Conservation (phyloP, 2,329 filamentous ascomycete species). For the Claviceps paspali region DNA sequence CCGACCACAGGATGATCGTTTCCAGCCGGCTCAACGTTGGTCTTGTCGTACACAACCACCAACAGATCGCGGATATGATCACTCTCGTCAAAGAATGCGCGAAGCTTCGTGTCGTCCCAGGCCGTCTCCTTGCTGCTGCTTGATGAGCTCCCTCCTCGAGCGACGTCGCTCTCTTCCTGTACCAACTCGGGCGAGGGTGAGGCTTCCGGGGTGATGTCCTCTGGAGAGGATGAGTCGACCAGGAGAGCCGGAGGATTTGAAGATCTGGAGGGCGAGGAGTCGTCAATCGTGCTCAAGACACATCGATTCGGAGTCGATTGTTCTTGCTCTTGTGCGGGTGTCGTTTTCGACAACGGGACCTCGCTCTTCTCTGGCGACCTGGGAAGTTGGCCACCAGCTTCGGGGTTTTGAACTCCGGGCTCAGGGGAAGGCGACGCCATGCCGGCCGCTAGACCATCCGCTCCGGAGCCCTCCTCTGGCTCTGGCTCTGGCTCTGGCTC, state of each 20-base stretch:
- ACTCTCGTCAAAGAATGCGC: conserved; percentile 81
- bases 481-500: conserved; percentile 6
- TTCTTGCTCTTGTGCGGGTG: conserved; percentile 9
- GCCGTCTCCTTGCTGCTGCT: conserved; percentile 27
- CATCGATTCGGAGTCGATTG: not conserved
- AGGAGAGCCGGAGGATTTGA: conserved; percentile 50
- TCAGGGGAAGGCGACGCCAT: not conserved
- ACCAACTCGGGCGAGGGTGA: conserved; percentile 49
- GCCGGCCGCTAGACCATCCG: no score
- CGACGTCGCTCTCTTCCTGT: conserved; percentile 26
- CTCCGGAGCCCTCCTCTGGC: not conserved
- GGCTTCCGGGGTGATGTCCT: conserved; percentile 46
- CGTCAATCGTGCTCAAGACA: conserved; percentile 10
- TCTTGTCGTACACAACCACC: conserved; percentile 84
- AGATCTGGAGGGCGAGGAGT: conserved; percentile 16
- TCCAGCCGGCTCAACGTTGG: conserved; percentile 61
- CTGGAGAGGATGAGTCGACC: conserved; percentile 56
- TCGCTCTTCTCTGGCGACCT: conserved; percentile 1
- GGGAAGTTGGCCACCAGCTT: not conserved
- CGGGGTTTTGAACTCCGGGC: not conserved
- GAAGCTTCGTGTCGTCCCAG: conserved; percentile 78
- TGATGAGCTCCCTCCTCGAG: conserved; percentile 21
- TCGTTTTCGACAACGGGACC: conserved; percentile 15
- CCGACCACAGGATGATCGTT: conserved; percentile 76
- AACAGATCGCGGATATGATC: conserved; percentile 81